Evolutionary conservation across 805 yeast genomes (phyloP), one percentile per base, ranked within the genome.

Genomic region (Priceomyces fermenticarens): DNA sequence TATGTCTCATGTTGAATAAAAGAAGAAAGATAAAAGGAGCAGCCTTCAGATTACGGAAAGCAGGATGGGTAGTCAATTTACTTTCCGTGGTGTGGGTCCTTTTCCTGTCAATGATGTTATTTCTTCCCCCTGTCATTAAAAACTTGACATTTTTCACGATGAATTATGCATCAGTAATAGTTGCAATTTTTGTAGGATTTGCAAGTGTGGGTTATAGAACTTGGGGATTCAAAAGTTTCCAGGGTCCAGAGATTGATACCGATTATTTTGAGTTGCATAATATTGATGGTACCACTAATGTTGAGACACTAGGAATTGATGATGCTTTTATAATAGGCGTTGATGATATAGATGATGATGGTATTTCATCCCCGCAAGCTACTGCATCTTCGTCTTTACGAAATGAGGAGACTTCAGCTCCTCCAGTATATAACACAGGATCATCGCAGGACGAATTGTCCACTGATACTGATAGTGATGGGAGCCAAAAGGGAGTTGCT

Each of bases 141-240:
- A 45, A 59, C 36, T 43, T 70, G 25, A 51, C 67, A 35, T 62
- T 72, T 67, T 35, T 42, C 32, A 47, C 56, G 32, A 79, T 80
- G 84, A 80, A 80, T 53, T 80, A 78, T 51, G 88, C 95, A 0
- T 60, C 80, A n/a, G 73, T 75, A 8, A 89, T 85, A 3, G 77
- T 83, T 46, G 45, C 69, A 0, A 47, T 71, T 1, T 63, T 79
- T n/a, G 48, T 77, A 0, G 49, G 65, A 1, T 69, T 81, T 30
- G 77, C 83, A 0, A 45, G 72, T 0, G 44, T 77, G 3, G 70
- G 73, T n/a, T 85, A 78, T 61, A 64, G 65, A 37, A 52, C 64
- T 8, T 85, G 88, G 86, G 93, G 91, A 1, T 67, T 62, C 25
- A 45, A 65, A 11, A 71, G 75, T 42, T 85, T 85, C 62, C 77